phyloP scores from a whole-genome alignment of 2,329 filamentous ascomycete genomes.

The Clarireedia hainanense region DNA sequence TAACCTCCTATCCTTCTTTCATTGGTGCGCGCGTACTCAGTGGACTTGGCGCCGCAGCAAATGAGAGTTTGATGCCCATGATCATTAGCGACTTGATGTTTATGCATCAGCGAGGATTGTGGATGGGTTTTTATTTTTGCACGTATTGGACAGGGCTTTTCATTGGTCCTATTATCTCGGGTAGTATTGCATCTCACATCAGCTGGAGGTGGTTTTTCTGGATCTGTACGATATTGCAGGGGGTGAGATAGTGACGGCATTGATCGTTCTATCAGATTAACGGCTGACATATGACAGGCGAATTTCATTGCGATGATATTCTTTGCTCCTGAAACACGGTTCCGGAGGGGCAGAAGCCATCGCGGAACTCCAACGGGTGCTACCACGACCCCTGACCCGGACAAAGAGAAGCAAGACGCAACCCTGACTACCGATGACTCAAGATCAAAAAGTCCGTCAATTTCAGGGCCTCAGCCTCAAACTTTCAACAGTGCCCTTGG shows the following conservation, averaged over 20 bases:
- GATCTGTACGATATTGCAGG: constrained; percentile 10
- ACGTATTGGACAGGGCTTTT: background rate
- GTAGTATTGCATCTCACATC: constrained; percentile 27
- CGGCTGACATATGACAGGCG: background rate
- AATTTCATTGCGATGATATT: background rate
- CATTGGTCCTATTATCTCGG: constrained; percentile 28
- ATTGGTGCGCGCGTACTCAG: constrained; percentile 10
- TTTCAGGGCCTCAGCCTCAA: too few species aligned
- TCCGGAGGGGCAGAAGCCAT: background rate
- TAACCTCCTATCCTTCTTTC: constrained; percentile 7
- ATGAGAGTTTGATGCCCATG: constrained; percentile 22
- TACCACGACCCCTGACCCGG: background rate
- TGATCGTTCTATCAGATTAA: background rate
- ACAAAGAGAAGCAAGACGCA: background rate
- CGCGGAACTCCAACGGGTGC: background rate
- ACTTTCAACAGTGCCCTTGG: background rate
- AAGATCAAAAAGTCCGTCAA: too few species aligned
- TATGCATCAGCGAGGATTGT: constrained; percentile 13
- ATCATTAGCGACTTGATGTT: constrained; percentile 14
- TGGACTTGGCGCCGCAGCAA: constrained; percentile 3
- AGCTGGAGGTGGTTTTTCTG: constrained; percentile 19
- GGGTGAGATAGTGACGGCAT: background rate
- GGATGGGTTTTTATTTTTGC: constrained; percentile 13
- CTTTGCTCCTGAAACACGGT: background rate
- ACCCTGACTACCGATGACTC: background rate